Evolutionary conservation across 176 grass and related monocot species (phyloP), one percentile per base, ranked within the genome.

Genomic region (Aegilops umbellulata): DNA sequence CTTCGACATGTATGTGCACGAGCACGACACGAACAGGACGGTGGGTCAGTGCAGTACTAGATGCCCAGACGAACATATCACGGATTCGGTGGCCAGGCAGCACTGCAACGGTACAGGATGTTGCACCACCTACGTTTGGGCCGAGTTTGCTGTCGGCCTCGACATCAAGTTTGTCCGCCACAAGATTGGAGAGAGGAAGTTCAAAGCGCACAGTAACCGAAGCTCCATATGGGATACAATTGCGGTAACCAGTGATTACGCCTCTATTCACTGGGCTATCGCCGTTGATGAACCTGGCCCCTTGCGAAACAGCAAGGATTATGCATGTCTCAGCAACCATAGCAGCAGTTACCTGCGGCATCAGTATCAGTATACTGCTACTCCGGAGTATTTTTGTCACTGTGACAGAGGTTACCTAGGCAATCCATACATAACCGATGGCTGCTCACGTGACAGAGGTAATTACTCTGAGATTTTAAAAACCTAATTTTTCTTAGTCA

Each of bases 91-190:
- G 5, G 30, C 66, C 17, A 87, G 51, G 38, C 44, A 69, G 47
- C 0, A 87, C 2, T 87, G 85, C 41, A 64, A 82, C 3, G 77
- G 85, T 16, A 72, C 35, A 0, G 85, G 63, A 6, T 87, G 76
- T 31, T 87, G 78, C 65, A 23, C 78, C 6, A 2, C 46, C 10
- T 0, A 9, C 0, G 0, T 0, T 7, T 0, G 5, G 8, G 0
- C 1, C 0, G 2, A 0, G 10, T 2, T 2, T 11, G 0, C 1
- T 10, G 6, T 4, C 2, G 32, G 34, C 23, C 4, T 63, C 0
- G 38, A 20, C 47, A 14, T 73, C 1, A 26, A n/a, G 8, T 80
- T 87, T 32, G 6, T 82, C 23, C 32, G 13, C 83, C 57, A 65
- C 20, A n/a, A 12, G 26, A 42, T 14, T 30, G 22, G 29, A 0